Percentiles rank a stretch among this genome's conserved stretches.
Evolutionary conservation across 1,284 basidiomycete genomes (phyloP).

Genomic region (Marasmius sp.): DNA sequence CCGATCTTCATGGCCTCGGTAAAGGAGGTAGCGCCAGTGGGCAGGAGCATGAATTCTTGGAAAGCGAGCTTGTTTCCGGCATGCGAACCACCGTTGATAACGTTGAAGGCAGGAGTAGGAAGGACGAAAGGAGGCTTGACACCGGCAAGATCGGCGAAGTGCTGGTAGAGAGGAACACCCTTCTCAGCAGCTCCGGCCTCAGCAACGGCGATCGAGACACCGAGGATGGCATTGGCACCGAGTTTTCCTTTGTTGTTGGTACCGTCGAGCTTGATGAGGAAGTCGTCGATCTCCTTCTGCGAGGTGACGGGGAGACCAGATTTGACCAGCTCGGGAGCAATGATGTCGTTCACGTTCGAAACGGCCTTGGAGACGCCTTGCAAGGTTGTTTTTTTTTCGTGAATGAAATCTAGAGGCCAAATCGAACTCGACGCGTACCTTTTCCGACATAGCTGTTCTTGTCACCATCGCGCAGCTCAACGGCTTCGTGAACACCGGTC

Average conservation of each 20-base stretch:
- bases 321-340: conserved; percentile 90
- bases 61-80: conserved; percentile 99
- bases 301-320: conserved; percentile 84
- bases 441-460: conserved; percentile 95
- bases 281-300: conserved; percentile 97
- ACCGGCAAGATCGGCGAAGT: conserved; percentile 94
- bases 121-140: conserved; percentile 92
- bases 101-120: conserved; percentile 94
- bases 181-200: conserved; percentile 95
- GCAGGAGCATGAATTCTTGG: conserved; percentile 99
- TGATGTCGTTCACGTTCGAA: conserved; percentile 90
- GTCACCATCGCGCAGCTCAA: conserved; percentile 97
- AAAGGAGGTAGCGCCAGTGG: conserved; percentile 90
- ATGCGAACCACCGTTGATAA: conserved; percentile 99
- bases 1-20: conserved; percentile 98
- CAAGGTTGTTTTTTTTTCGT: conserved; percentile 10
- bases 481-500: conserved; percentile 97
- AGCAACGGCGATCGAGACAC: conserved; percentile 95
- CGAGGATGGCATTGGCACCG: conserved; percentile 99
- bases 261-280: conserved; percentile 98
- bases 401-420: conserved; percentile 11
- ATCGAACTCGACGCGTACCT: conserved; percentile 49
- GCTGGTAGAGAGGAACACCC: conserved; percentile 93
- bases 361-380: conserved; percentile 93
- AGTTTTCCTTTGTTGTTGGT: conserved; percentile 99